Conservation (phyloP, 2,329 filamentous ascomycete genomes). For the Massarina eburnea region DNA sequence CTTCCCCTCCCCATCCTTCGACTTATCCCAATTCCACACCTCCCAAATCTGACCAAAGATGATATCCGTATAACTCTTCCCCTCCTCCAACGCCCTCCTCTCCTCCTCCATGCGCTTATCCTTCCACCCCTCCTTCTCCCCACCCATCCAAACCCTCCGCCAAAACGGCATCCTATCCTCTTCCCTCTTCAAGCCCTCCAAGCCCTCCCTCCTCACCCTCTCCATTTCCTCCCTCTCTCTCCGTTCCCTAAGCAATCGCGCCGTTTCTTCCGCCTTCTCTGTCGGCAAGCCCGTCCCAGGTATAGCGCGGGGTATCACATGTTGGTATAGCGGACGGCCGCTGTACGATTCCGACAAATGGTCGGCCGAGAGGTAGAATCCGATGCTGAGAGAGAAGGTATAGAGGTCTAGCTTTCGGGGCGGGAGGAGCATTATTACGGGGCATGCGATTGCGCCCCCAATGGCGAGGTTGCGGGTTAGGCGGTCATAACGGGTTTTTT, state of each 20-base stretch:
- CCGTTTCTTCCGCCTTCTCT: slow-evolving; percentile 38
- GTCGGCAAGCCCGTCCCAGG: slow-evolving; percentile 33
- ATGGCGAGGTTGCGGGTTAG: slow-evolving; percentile 51
- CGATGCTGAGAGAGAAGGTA: slow-evolving; percentile 56
- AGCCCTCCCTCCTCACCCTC: slow-evolving; percentile 31
- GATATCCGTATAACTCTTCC: slow-evolving; percentile 46
- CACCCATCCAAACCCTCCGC: slow-evolving; percentile 43
- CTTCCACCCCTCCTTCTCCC: slow-evolving; percentile 49
- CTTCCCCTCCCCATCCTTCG: slow-evolving; percentile 26
- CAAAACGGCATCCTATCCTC: slow-evolving; percentile 20
- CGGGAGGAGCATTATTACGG: slow-evolving; percentile 57
- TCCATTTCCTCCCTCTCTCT: slow-evolving; percentile 31
- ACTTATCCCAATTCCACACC: slow-evolving; percentile 50
- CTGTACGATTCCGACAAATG: slow-evolving; percentile 49
- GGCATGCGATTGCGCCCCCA: slow-evolving; percentile 54
- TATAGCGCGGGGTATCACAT: slow-evolving; percentile 9
- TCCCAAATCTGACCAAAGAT: slow-evolving; percentile 52
- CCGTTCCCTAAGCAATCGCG: slow-evolving; percentile 40
- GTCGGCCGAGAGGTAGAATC: slow-evolving; percentile 53
- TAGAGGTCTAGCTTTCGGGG: slow-evolving; percentile 65
- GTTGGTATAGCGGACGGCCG: slow-evolving; percentile 40
- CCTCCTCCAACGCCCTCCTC: slow-evolving; percentile 42
- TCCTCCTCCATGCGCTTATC: slow-evolving; percentile 48
- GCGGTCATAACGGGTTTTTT: slow-evolving; percentile 30
- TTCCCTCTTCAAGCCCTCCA: slow-evolving; percentile 25